Base-by-base conservation (phyloP, 1,284 basidiomycete species). In the Leccinum pseudoinsigne region DNA sequence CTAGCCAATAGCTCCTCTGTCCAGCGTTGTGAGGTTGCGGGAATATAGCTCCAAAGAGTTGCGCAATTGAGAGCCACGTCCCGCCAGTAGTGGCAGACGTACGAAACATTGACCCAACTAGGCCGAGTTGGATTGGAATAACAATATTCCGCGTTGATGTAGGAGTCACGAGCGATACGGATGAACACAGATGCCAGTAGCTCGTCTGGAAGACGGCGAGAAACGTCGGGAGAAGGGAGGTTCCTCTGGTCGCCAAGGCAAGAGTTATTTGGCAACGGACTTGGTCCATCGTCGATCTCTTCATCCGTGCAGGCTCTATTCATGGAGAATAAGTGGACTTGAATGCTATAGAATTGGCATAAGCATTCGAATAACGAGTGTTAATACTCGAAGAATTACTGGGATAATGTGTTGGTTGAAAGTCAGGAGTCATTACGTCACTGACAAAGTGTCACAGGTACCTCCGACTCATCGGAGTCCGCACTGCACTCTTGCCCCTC, bases 171-270 rank as follows among this genome's bases (percentile, higher is more conserved):
- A 42, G 40, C 40, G 16, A 42, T 1, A n/a, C 8, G 5, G 10
- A 45, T 0, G 42, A 18, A 45, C 18, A 45, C 5, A 10, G 42
- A 45, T 45, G n/a, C 42, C 9, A 45, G 42, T 18, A 45, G 42
- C 42, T 45, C n/a, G 5, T n/a, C 42, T 45, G 42, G 42, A 45
- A 45, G n/a, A 9, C 10, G n/a, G 0, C n/a, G 42, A 45, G 4
- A n/a, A 9, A 16, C 4, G 7, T 9, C 8, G 2, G 4, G 1
- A 16, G 40, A n/a, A 42, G 40, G 6, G 14, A n/a, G 0, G n/a
- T 42, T 42, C 40, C 40, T 42, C 10, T 45, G 42, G 71, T 42
- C 16, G 16, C 16, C 40, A 42, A 42, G 16, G 16, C 40, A 42
- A 42, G 40, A 42, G 16, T n/a, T 42, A n/a, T 42, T 40, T 40